Base-by-base conservation (phyloP, 495 filamentous ascomycete species). In the Letharia lupina region DNA sequence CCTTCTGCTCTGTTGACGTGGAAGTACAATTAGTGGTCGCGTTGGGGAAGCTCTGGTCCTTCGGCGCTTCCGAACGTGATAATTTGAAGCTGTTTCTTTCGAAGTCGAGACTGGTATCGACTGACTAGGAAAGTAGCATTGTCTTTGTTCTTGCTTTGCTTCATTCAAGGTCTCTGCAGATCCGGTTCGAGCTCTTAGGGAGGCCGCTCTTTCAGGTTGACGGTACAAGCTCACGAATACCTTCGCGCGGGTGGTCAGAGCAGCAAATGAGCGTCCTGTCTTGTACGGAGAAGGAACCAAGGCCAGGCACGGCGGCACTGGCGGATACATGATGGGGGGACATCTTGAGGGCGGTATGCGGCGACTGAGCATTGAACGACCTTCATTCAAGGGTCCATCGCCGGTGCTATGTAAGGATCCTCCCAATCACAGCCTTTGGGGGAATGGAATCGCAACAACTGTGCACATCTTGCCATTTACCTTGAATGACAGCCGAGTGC, bases 281-380 rank as follows among this genome's bases (percentile, higher is more conserved):
- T 45, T 33, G 41, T 28, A 7, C 42, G 3, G 23, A 45, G 41
- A 12, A 47, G 23, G 10, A 37, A 40, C 37, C 40, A 28, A 37
- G 54, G 54, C n/a, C 42, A 45, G 40, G 5, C 20, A 37, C 35
- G 63, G 50, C 41, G 31, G 41, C 18, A 23, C 28, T 11, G 57
- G 40, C 11, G 31, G 41, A 33, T n/a, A 35, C 4, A 44, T 7
- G 42, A 54, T 4, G 41, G 18, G 28, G 28, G 31, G 52, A 45
- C 63, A 59, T 65, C 63, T 31, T 35, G 52, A 39, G 40, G 50
- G 42, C 12, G 37, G 40, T 44, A 37, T 33, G 28, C 33, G 20
- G 40, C 63, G 41, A 59, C 18, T 65, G 52, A 59, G 50, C 63
- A 65, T 65, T 52, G 52, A 65, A 45, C 23, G 18, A 56, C 9